A percentile compares a stretch with the other conserved stretches of the same genome.
Conservation (phyloP, 441 rosid genomes). For the Populus hybrid region DNA sequence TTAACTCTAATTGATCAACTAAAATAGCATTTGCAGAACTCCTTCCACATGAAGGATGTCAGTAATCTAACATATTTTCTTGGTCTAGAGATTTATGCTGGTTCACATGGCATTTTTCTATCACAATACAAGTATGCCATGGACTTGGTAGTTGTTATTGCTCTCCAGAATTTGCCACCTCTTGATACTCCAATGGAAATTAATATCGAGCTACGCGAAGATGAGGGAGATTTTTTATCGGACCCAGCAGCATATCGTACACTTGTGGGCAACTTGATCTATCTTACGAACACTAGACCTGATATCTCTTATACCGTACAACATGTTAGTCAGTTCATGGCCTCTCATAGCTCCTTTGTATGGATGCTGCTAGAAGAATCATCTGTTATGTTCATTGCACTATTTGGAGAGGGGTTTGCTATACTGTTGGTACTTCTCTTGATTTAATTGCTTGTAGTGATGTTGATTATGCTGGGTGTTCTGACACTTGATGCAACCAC, state of each 20-base stretch:
- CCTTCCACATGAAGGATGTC: background rate
- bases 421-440: background rate
- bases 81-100: background rate
- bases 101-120: background rate
- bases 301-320: background rate
- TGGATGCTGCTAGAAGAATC: background rate
- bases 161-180: background rate
- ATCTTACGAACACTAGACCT: too few relatives aligned
- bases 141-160: background rate
- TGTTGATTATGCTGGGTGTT: too few relatives aligned
- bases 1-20: background rate
- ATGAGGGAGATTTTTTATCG: too few relatives aligned
- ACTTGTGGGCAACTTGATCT: too few relatives aligned
- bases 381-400: background rate
- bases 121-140: background rate
- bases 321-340: background rate
- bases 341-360: background rate
- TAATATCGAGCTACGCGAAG: background rate
- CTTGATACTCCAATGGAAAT: background rate
- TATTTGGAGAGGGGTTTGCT: background rate
- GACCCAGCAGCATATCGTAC: too few relatives aligned
- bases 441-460: background rate
- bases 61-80: background rate
- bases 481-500: background rate
- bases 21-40: background rate